Evolutionary conservation across 2,329 filamentous ascomycete genomes (phyloP).

Genomic region (Pseudogymnoascus sp.): DNA sequence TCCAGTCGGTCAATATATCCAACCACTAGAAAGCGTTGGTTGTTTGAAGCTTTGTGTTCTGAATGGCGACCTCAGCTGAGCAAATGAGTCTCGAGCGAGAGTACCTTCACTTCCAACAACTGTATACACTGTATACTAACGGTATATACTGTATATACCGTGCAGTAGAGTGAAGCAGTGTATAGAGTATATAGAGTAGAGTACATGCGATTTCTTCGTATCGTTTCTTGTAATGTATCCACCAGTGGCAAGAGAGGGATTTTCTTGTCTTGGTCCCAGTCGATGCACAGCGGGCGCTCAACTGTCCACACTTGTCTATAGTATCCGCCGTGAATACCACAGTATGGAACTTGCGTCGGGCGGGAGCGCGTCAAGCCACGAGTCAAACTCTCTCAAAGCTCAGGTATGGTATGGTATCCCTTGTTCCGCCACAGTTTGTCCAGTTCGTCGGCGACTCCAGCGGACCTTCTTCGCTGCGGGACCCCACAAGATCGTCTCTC

Average conservation of each 20-base stretch:
- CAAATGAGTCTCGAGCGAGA: conserved; percentile 3
- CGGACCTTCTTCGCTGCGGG: conserved; percentile 1
- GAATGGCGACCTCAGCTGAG: conserved; percentile 1
- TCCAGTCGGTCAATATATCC: background rate
- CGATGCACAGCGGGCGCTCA: conserved; percentile 5
- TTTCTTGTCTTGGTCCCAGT: conserved; percentile 2
- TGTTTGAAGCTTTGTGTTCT: background rate
- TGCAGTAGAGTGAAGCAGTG: background rate
- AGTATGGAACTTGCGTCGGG: conserved; percentile 1
- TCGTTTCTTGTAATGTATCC: background rate
- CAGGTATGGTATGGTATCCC: background rate
- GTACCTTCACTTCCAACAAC: background rate
- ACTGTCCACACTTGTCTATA: background rate
- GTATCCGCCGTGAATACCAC: conserved; percentile 7
- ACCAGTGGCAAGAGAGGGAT: background rate
- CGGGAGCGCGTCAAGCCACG: conserved; percentile 7
- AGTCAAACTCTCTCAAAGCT: conserved; percentile 2
- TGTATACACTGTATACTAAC: background rate
- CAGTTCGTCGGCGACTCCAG: conserved; percentile 4
- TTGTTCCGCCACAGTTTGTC: conserved; percentile 6
- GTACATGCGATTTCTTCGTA: background rate
- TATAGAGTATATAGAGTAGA: conserved; percentile 1
- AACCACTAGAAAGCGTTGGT: conserved; percentile 4
- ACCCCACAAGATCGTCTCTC: conserved; percentile 7
- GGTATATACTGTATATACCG: background rate